These are phyloP conservation scores for Suillus variegatus DNA, from an alignment of 768 basidiomycete species.

Conservation along the genomic window DNA sequence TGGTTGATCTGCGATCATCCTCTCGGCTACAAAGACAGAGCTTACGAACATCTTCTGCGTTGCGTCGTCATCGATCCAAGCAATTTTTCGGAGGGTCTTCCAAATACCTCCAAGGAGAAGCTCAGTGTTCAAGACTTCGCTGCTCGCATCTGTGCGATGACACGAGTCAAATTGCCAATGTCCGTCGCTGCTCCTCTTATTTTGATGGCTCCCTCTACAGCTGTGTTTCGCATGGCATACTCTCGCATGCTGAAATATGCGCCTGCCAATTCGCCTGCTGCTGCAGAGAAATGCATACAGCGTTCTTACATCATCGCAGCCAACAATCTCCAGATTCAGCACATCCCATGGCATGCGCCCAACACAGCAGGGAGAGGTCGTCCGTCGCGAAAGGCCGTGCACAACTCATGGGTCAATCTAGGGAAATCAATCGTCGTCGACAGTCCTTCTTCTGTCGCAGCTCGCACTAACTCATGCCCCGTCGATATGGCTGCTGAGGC, in stretches of 20 bases:
- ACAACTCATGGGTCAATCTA: neutral
- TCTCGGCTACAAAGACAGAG: neutral
- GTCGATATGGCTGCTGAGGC: neutral
- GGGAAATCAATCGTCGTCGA: neutral
- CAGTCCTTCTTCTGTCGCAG: accelerated
- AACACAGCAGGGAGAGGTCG: neutral
- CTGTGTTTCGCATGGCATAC: neutral
- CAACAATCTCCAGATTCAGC: neutral
- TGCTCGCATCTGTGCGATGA: neutral
- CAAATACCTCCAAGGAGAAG: neutral
- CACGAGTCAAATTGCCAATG: neutral
- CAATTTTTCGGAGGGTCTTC: neutral
- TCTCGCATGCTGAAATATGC: neutral
- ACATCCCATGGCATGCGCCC: neutral
- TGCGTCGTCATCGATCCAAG: neutral
- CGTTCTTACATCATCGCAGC: neutral
- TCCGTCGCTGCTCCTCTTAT: neutral
- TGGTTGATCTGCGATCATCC: neutral
- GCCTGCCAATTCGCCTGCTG: neutral
- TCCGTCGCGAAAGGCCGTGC: neutral
- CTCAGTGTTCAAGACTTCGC: neutral
- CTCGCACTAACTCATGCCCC: accelerated
- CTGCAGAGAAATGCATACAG: neutral
- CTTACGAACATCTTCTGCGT: neutral
- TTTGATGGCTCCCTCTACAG: neutral